Conservation (phyloP, 148 eudicot species). For the Persicaria maculosa region DNA sequence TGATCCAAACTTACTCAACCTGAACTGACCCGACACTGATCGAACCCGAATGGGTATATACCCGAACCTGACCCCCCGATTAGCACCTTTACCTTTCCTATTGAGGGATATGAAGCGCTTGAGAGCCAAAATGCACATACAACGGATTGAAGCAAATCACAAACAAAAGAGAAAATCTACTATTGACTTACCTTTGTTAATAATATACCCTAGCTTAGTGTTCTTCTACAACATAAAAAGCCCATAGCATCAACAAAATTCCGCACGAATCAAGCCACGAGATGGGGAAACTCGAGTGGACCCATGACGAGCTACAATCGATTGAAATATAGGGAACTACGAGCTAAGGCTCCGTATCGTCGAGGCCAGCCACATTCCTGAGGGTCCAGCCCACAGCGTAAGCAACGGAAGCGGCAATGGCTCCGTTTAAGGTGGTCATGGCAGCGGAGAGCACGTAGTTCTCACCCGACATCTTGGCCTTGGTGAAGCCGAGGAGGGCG, state of each 20-base stretch:
- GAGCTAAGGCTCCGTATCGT: conserved; percentile 16
- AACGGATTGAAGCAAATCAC: neutral
- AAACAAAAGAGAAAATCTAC: neutral
- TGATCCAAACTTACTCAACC: no score
- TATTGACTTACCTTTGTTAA: no score
- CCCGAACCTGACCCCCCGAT: no score
- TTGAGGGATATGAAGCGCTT: no score
- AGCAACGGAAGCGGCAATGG: conserved; percentile 50
- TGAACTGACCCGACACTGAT: no score
- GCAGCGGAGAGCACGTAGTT: conserved; percentile 26
- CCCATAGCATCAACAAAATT: neutral
- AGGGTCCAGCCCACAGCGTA: conserved; percentile 61
- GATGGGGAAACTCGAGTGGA: neutral
- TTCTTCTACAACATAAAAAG: neutral
- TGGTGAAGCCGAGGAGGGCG: conserved; percentile 42
- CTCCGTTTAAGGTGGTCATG: conserved; percentile 41
- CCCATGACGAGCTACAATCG: neutral
- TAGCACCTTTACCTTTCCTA: no score
- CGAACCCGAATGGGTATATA: no score
- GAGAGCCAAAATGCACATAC: no score
- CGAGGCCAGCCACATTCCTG: conserved; percentile 62
- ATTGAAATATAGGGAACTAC: neutral
- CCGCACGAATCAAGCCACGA: neutral
- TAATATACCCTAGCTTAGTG: no score
- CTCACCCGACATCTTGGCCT: conserved; percentile 53